Evolutionary conservation across 2,329 filamentous ascomycete species (phyloP).

Genomic region (Hawksworthiomyces lignivorus): DNA sequence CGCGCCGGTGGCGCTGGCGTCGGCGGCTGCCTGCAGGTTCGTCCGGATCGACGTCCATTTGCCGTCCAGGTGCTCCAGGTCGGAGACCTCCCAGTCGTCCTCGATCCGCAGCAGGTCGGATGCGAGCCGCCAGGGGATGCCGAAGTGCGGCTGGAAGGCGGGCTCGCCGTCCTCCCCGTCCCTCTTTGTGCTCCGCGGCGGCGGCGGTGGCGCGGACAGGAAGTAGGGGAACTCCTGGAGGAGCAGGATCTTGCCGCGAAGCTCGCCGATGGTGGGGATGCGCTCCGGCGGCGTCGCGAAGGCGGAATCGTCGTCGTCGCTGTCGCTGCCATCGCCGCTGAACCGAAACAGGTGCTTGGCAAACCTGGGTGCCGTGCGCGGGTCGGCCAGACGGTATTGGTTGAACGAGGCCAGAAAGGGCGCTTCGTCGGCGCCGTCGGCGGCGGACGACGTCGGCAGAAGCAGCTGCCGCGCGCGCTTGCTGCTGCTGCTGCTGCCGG

Average conservation of each 20-base stretch:
- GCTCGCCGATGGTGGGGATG: slow-evolving; percentile 36
- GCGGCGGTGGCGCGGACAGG: no score
- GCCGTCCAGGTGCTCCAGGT: slow-evolving; percentile 33
- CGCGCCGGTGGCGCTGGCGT: slow-evolving; percentile 22
- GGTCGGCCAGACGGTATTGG: slow-evolving; percentile 28
- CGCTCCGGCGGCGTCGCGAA: slow-evolving; percentile 7
- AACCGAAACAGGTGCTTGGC: slow-evolving; percentile 26
- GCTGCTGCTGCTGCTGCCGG: not conserved
- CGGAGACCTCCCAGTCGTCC: slow-evolving; percentile 38
- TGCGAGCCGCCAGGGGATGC: slow-evolving; percentile 33
- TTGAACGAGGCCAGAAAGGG: slow-evolving; percentile 40
- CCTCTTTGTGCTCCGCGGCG: no score
- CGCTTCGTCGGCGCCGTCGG: not conserved
- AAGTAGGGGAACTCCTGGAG: slow-evolving; percentile 37
- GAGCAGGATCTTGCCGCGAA: slow-evolving; percentile 39
- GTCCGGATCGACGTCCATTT: slow-evolving; percentile 38
- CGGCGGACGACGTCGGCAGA: no score
- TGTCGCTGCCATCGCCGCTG: not conserved
- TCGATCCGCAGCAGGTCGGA: slow-evolving; percentile 37
- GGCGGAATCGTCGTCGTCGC: slow-evolving; percentile 23
- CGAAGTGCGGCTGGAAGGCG: slow-evolving; percentile 24
- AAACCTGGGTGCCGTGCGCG: slow-evolving; percentile 28
- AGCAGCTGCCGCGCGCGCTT: not conserved
- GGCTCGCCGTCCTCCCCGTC: not conserved
- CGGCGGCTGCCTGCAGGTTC: slow-evolving; percentile 30